Conservation (phyloP, 139 green algal species). For the Dunaliella primolecta region DNA sequence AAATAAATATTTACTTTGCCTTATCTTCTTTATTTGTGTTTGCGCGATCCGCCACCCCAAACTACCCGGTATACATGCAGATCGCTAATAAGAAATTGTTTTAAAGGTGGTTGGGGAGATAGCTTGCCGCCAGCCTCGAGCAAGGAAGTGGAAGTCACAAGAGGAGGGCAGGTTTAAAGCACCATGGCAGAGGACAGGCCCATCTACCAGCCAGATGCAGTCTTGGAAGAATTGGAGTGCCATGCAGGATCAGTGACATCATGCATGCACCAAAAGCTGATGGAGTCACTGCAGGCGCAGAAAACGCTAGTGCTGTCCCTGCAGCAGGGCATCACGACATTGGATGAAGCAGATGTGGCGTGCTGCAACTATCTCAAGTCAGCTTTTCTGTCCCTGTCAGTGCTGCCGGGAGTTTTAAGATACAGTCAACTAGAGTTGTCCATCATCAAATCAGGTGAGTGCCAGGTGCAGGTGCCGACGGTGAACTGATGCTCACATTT, state of each 20-base stretch:
- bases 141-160: no score
- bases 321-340: neutral
- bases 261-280: neutral
- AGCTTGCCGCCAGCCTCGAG: no score
- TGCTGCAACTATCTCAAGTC: conserved; percentile 1
- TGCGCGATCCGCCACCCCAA: no score
- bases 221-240: neutral
- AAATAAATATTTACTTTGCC: neutral
- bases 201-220: conserved; percentile 9
- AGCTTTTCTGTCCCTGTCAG: neutral
- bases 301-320: neutral
- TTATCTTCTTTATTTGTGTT: neutral
- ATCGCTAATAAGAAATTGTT: no score
- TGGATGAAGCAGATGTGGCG: conserved; percentile 3
- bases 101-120: no score
- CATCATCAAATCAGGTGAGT: conserved; percentile 2
- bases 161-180: no score
- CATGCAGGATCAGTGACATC: neutral
- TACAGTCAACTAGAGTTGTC: neutral
- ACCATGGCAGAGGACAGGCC: neutral
- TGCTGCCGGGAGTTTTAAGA: neutral
- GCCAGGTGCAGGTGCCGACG: no score
- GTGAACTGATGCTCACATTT: no score
- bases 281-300: neutral
- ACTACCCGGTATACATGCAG: no score